Evolutionary conservation across 257 asterid species (phyloP).

Genomic region (Lycium ferocissimum): DNA sequence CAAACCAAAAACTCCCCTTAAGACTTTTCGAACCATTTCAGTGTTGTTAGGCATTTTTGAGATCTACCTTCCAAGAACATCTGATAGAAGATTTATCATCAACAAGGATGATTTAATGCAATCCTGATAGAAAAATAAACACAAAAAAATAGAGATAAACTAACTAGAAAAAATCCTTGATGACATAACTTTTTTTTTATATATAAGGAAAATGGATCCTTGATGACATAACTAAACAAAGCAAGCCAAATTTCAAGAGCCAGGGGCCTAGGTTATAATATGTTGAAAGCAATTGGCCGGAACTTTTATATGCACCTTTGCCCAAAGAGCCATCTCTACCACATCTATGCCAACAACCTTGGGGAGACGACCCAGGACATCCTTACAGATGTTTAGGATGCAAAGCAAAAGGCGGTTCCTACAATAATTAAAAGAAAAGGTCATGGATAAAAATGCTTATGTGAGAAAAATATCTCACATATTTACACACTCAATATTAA

Average conservation of each 20-base stretch:
- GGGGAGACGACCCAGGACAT: slow-evolving; percentile 79
- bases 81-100: neutral
- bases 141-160: neutral
- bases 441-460: slow-evolving; percentile 23
- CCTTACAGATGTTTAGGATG: slow-evolving; percentile 86
- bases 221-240: neutral
- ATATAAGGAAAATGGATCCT: too few species aligned
- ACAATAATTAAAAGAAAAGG: slow-evolving; percentile 33
- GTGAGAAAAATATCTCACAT: slow-evolving; percentile 15
- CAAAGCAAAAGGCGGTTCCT: slow-evolving; percentile 91
- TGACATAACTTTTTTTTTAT: neutral
- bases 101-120: neutral
- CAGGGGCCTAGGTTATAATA: slow-evolving; percentile 1
- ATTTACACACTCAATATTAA: neutral
- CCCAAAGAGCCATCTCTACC: slow-evolving; percentile 99
- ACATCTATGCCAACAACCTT: slow-evolving; percentile 97
- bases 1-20: neutral
- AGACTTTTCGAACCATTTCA: neutral
- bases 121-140: neutral
- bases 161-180: neutral
- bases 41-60: neutral
- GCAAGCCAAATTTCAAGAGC: neutral
- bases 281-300: slow-evolving; percentile 23
- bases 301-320: slow-evolving; percentile 66
- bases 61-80: neutral